Evolutionary conservation across 108 stramenopile genomes (phyloP), one percentile per base, ranked within the genome.

Genomic region (Nitzschia putrida): DNA sequence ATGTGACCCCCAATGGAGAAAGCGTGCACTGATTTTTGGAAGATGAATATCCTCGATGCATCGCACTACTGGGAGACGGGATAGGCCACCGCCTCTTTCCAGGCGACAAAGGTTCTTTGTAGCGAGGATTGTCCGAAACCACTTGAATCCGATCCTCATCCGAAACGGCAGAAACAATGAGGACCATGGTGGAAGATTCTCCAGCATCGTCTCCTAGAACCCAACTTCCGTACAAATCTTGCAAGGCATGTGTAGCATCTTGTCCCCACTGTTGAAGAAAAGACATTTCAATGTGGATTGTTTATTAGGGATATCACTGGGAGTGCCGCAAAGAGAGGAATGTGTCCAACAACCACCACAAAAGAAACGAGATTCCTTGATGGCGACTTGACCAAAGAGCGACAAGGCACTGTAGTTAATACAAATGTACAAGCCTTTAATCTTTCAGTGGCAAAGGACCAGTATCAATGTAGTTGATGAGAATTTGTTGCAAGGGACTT

Each of bases 131-230:
- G 12, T 40, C 26, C 8, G 25, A 45, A 47, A 50, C 63, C 4
- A 49, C 18, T 47, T 11, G 23, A 56, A 56, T 56, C 22, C 12
- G 21, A 25, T 25, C 13, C 16, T 21, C 25, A 21, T 56, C 54
- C 34, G 61, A 43, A 18, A 25, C 47, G 12, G 86, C 84, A 58
- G 74, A 76, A 2, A 86, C 72, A 24, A 89, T 83, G 58, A 88
- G 73, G 14, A 88, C 84, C 10, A 89, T 26, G 20, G 77, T 66
- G 14, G 83, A 80, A 5, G 91, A 87, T 29, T 81, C 72, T 10
- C 91, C 91, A 43, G 88, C 88, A 74, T 92, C 91, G 69, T 92
- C 91, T 8, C 91, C 91, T 41, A 89, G 63, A 59, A 89, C 51
- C 51, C 81, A 72, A 51, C 84, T 85, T 14, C 82, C 80, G 72